Conservation (phyloP, 768 basidiomycete genomes). For the Xerocomellus intermedius region DNA sequence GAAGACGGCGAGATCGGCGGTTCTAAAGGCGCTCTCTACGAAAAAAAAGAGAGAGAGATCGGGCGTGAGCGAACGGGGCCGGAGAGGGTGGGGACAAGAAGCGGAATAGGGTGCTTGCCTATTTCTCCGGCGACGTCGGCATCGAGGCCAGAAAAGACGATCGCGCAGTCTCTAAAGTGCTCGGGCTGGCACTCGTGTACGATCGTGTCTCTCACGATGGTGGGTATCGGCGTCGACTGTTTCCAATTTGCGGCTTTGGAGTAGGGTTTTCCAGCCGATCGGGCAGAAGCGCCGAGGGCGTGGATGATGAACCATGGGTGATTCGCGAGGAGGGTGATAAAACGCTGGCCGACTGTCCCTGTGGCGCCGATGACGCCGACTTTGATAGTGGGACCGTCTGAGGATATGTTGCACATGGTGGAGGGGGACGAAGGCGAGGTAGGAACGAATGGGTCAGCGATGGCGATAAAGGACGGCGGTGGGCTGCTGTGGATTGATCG, state of each 20-base stretch:
- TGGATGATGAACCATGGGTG: conserved; percentile 92
- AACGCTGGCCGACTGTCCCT: conserved; percentile 94
- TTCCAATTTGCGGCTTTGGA: conserved; percentile 81
- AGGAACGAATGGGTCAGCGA: background rate
- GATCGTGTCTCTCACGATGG: conserved; percentile 48
- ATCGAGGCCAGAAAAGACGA: conserved; percentile 96
- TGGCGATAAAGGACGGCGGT: conserved; percentile 2
- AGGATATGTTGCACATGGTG: conserved; percentile 20
- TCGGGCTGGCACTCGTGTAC: conserved; percentile 78
- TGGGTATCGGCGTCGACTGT: conserved; percentile 74
- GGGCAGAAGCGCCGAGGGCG: conserved; percentile 82
- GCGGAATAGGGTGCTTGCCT: conserved; percentile 46
- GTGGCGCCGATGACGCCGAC: conserved; percentile 88
- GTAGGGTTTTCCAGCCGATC: conserved; percentile 87
- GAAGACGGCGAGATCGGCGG: conserved; percentile 88
- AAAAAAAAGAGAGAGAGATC: background rate
- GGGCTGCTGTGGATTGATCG: background rate
- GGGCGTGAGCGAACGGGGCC: background rate
- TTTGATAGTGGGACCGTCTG: conserved; percentile 30
- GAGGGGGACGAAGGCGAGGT: background rate
- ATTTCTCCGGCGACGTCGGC: conserved; percentile 94
- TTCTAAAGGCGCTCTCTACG: conserved; percentile 74
- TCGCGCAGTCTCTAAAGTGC: conserved; percentile 73
- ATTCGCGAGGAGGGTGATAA: conserved; percentile 79
- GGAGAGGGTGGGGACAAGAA: background rate